phyloP scores from a whole-genome alignment of 441 rosid genomes.

The Syzygium malaccense region DNA sequence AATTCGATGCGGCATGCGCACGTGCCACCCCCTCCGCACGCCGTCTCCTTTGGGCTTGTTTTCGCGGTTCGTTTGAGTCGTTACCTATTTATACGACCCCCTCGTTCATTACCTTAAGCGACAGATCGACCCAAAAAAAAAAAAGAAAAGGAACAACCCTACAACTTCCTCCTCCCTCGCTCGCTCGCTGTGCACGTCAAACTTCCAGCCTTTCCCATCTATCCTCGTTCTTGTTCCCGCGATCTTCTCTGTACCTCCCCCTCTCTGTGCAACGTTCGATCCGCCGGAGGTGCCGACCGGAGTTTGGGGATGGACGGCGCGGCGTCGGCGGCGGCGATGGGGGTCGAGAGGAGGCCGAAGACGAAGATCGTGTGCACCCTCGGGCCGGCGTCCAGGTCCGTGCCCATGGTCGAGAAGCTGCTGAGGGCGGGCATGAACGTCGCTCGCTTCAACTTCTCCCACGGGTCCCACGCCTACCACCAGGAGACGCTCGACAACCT shows the following conservation, averaged over 20 bases:
- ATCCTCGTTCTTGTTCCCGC: neutral
- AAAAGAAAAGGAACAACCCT: neutral
- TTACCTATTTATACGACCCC: neutral
- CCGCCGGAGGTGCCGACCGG: neutral
- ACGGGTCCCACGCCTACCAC: slow-evolving; percentile 86
- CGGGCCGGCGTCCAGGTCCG: slow-evolving; percentile 83
- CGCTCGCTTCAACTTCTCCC: slow-evolving; percentile 92
- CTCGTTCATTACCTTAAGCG: neutral
- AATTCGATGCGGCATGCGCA: neutral
- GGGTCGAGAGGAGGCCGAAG: slow-evolving; percentile 34
- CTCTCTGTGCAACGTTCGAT: neutral
- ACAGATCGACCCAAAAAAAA: neutral
- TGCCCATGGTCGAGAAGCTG: slow-evolving; percentile 68
- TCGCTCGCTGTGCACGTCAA: neutral
- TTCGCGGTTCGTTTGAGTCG: neutral
- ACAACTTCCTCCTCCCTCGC: neutral
- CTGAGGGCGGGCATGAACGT: slow-evolving; percentile 91
- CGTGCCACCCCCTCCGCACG: neutral
- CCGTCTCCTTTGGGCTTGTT: neutral
- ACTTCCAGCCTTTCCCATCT: too few species aligned
- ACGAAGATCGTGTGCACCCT: slow-evolving; percentile 93
- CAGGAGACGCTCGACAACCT: slow-evolving; percentile 91
- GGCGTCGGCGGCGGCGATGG: neutral
- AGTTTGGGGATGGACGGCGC: neutral
- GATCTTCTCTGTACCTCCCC: neutral